Evolutionary conservation across 768 basidiomycete species (phyloP).

Genomic region (Tubosaeta sp.): DNA sequence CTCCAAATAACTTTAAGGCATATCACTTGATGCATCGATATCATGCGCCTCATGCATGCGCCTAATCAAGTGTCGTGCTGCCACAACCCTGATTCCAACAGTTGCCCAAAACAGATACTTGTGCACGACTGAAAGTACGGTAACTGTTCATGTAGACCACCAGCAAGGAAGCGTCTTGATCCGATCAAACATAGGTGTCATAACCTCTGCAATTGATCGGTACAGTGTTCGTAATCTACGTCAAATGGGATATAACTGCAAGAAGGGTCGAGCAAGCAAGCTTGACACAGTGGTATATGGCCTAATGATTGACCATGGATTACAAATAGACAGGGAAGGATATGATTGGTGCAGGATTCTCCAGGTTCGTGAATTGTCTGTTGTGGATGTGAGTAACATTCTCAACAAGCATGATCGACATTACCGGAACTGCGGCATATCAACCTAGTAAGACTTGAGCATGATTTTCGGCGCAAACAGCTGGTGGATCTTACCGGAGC

Average conservation of each 20-base stretch:
- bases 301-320: neutral
- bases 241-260: neutral
- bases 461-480: neutral
- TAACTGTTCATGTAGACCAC: neutral
- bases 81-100: too few species aligned
- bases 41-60: too few species aligned
- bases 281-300: slow-evolving; percentile 3
- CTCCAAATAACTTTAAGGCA: too few species aligned
- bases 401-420: slow-evolving; percentile 16
- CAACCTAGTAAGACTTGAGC: slow-evolving; percentile 42
- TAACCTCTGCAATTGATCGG: neutral
- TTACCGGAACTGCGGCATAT: slow-evolving; percentile 71
- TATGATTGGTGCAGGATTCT: slow-evolving; percentile 59
- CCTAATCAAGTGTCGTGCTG: too few species aligned
- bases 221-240: neutral
- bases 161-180: neutral
- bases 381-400: slow-evolving; percentile 8
- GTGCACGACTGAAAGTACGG: too few species aligned
- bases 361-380: slow-evolving; percentile 56
- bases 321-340: slow-evolving; percentile 56
- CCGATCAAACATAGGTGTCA: neutral
- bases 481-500: slow-evolving; percentile 48
- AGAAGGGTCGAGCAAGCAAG: neutral
- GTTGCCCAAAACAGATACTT: too few species aligned
- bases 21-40: too few species aligned